Conservation (phyloP, 148 eudicot genomes). For the Beta vulgaris region DNA sequence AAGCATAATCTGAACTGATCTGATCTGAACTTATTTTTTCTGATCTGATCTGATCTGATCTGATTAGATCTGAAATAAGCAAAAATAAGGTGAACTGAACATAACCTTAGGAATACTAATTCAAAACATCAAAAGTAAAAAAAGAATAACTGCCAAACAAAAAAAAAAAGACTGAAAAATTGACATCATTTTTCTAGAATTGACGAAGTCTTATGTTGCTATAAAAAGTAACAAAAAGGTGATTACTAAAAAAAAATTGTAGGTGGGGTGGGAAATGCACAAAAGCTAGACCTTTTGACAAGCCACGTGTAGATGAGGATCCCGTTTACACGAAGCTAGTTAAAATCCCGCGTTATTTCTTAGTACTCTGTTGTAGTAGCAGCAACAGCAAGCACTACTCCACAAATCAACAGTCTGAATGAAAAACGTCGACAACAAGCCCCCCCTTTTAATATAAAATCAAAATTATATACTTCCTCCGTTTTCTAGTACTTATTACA, state of each 20-base stretch:
- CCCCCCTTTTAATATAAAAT: neutral
- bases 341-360: constrained; percentile 29
- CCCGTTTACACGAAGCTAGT: constrained; percentile 32
- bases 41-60: too few species aligned
- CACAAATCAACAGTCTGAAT: constrained; percentile 14
- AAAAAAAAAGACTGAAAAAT: too few species aligned
- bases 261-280: constrained; percentile 1
- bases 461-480: too few species aligned
- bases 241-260: neutral
- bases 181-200: neutral
- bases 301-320: constrained; percentile 27
- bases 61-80: too few species aligned
- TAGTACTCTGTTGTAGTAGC: neutral
- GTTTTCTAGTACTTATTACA: too few species aligned
- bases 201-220: constrained; percentile 8
- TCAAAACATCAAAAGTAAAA: too few species aligned
- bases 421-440: constrained; percentile 24
- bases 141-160: too few species aligned
- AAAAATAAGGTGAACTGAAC: too few species aligned
- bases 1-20: too few species aligned
- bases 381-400: neutral
- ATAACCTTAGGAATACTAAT: too few species aligned
- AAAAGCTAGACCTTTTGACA: constrained; percentile 22
- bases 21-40: too few species aligned
- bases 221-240: neutral